A percentile compares a stretch with the other conserved stretches of the same genome.
Evolutionary conservation across 208 protist species (phyloP).

Genomic region (Herpetomonas tarakana): DNA sequence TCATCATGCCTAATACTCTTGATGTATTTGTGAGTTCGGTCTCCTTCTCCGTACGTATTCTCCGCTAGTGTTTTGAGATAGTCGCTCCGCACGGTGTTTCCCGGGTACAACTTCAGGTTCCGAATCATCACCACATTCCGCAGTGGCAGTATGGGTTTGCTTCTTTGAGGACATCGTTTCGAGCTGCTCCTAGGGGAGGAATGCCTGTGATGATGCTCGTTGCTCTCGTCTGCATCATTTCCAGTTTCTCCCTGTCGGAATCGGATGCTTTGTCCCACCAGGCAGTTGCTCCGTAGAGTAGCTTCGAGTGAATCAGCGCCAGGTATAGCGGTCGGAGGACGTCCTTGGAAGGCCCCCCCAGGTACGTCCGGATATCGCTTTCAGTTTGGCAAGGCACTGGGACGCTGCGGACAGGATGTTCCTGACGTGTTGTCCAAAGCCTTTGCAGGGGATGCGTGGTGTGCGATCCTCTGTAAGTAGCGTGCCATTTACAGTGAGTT

Average conservation of each 20-base stretch:
- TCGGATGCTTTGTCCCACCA: not conserved
- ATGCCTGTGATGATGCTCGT: not conserved
- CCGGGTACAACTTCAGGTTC: too few species aligned
- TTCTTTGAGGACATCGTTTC: not conserved
- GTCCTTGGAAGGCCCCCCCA: conserved; percentile 1
- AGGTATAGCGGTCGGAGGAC: conserved; percentile 1
- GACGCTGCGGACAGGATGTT: not conserved
- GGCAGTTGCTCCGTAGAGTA: conserved; percentile 1
- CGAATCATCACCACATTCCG: not conserved
- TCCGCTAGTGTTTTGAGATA: too few species aligned
- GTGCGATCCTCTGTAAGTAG: too few species aligned
- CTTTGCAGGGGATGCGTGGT: too few species aligned
- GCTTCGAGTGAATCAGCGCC: conserved; percentile 4
- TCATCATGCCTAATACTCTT: too few species aligned
- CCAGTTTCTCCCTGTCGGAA: not conserved
- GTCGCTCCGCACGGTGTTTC: too few species aligned
- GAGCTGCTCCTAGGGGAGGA: not conserved
- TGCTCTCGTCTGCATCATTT: not conserved
- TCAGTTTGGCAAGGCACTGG: too few species aligned
- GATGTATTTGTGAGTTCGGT: too few species aligned
- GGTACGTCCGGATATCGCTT: not conserved
- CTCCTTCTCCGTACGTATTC: too few species aligned
- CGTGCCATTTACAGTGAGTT: too few species aligned
- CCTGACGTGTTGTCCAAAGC: too few species aligned
- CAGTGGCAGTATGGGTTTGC: not conserved